Base-by-base conservation (phyloP, 208 protist genomes). In the Jaenimonas drosophilae region DNA sequence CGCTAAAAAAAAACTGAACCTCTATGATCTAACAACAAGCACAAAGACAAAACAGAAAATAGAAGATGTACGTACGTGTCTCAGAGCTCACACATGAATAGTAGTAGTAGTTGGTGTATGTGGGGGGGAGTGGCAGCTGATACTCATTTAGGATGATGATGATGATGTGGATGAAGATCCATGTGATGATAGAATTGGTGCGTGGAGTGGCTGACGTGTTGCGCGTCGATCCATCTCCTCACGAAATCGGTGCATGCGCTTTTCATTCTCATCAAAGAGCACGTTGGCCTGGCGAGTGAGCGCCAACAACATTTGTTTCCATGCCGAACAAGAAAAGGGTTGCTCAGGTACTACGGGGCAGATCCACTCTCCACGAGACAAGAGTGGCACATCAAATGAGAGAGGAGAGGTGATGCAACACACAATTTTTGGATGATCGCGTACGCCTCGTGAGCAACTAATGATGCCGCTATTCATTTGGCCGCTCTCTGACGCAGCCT, bases 341-440 rank as follows among this genome's bases (percentile, higher is more conserved):
- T 34, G 17, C 20, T 4, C 32, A 1, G 36, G 33, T 5, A 29
- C 47, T 14, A 38, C 21, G 0, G 65, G 56, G 29, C 85, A 42
- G 21, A 80, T 43, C 76, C 80, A 86, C 26, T 34, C 21, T 12
- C 57, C 54, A 12, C 70, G 47, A 0, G 56, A 47, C 38, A 72
- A 84, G 17, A 88, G 59, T 0, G 76, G 76, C 6, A 88, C 36
- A 28, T 86, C 76, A 5, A 87, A 36, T n/a, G 45, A 50, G 25
- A 92, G 55, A 11, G 73, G 59, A 2, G 76, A 88, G 3, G 79
- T 88, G 44, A 88, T 67, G 50, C 78, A 76, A 64, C 83, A 92
- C 19, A 70, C 86, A 36, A 88, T 76, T 42, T 84, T 83, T 4
- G 61, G 69, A 32, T 81, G 55, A 25, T 55, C 62, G 23, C 30